Conservation (phyloP, 1,284 basidiomycete genomes). For the Fomitopsis schrenkii region DNA sequence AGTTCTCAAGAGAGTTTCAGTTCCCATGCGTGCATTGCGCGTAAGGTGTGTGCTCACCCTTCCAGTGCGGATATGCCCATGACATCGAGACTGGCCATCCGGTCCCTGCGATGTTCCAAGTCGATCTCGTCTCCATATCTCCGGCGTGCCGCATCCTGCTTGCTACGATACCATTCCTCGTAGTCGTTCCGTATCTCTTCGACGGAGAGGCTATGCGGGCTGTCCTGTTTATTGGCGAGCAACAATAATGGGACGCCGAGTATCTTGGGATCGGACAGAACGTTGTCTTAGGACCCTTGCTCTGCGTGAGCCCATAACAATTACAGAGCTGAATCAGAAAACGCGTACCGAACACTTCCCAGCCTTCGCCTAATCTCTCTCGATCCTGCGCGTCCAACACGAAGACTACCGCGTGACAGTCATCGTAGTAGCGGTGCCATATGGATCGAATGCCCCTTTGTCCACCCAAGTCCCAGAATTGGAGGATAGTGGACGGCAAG, state of each 20-base stretch:
- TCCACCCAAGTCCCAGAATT: slow-evolving; percentile 94
- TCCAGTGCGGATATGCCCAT: slow-evolving; percentile 87
- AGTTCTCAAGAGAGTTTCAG: slow-evolving; percentile 49
- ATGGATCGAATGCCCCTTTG: slow-evolving; percentile 89
- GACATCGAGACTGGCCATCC: slow-evolving; percentile 85
- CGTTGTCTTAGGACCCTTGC: slow-evolving; percentile 58
- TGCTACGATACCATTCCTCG: slow-evolving; percentile 81
- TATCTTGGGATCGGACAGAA: slow-evolving; percentile 82
- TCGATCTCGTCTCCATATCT: slow-evolving; percentile 48
- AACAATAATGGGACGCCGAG: slow-evolving; percentile 85
- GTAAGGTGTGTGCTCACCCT: slow-evolving; percentile 58
- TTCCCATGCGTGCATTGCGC: background rate
- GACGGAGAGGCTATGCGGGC: slow-evolving; percentile 71
- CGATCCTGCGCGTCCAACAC: slow-evolving; percentile 89
- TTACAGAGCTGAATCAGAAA: background rate
- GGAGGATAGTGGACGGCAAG: slow-evolving; percentile 85
- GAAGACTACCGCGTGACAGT: slow-evolving; percentile 92
- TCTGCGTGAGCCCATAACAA: slow-evolving; percentile 13
- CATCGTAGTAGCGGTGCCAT: slow-evolving; percentile 91
- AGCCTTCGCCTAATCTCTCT: slow-evolving; percentile 82
- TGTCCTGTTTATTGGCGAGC: slow-evolving; percentile 92
- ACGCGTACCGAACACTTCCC: slow-evolving; percentile 88
- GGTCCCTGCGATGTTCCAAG: slow-evolving; percentile 48
- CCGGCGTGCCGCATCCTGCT: slow-evolving; percentile 61
- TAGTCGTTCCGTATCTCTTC: slow-evolving; percentile 89